Evolutionary conservation across 208 protist genomes (phyloP), one percentile per base, ranked within the genome.

Genomic region (Entamoeba invadens): DNA sequence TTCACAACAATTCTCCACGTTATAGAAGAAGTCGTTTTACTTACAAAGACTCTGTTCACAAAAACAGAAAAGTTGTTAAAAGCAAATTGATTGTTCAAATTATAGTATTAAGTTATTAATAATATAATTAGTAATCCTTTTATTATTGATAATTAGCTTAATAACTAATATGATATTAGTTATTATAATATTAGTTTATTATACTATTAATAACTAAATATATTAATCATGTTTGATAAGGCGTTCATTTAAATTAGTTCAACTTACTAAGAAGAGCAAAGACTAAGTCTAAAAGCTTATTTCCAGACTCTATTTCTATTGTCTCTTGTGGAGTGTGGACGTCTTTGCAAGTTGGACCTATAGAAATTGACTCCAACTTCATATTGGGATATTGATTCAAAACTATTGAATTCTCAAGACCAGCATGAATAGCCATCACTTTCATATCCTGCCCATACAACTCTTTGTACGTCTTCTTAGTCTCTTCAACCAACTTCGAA

Each of bases 31-130:
- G 12, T 87, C 31, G 12, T 87, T 87, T 87, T 87, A 87, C 38
- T 87, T 12, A 35, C 38, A 42, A 12, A 87, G 12, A 87, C 57
- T 1, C 12, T 87, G 8, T n/a, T 87, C 12, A 14, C 31, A 42
- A 87, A 87, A 87, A 87, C 57, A 87, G 57, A 87, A 87, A 87
- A 87, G 38, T 35, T 87, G 38, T 87, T 87, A n/a, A 87, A 87
- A 44, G 1, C 57, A 42, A 87, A 87, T 87, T 87, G 57, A 87
- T n/a, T n/a, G n/a, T n/a, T n/a, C n/a, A n/a, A n/a, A n/a, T n/a
- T n/a, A n/a, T n/a, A n/a, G n/a, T n/a, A n/a, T n/a, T n/a, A n/a
- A n/a, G n/a, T n/a, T n/a, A n/a, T n/a, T n/a, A n/a, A n/a, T n/a
- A n/a, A n/a, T n/a, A n/a, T n/a, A n/a, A n/a, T n/a, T n/a, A n/a